These are phyloP conservation scores for Bothriochloa decipiens DNA, from an alignment of 176 grass and related monocot species.

Conservation along the genomic window DNA sequence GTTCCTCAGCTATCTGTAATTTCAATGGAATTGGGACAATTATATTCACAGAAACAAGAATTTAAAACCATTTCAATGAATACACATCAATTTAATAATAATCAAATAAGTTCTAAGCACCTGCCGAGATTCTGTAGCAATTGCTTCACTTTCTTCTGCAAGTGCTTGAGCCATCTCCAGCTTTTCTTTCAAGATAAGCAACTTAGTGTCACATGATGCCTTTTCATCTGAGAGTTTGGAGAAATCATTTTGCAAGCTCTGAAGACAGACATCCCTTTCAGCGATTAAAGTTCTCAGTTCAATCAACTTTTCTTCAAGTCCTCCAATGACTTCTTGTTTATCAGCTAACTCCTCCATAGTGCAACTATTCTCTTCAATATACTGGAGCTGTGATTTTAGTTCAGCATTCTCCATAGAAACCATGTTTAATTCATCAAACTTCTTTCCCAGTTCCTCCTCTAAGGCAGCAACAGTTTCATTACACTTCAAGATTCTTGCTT, in stretches of 20 bases:
- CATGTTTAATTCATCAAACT: slow-evolving; percentile 46
- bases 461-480: slow-evolving; percentile 56
- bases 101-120: slow-evolving; percentile 47
- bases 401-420: slow-evolving; percentile 61
- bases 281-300: slow-evolving; percentile 45
- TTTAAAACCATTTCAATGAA: neutral
- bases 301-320: slow-evolving; percentile 68
- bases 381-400: slow-evolving; percentile 62
- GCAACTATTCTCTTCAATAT: slow-evolving; percentile 43
- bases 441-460: slow-evolving; percentile 63
- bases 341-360: slow-evolving; percentile 59
- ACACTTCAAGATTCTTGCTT: slow-evolving; percentile 55
- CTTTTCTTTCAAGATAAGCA: slow-evolving; percentile 68
- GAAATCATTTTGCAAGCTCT: slow-evolving; percentile 57
- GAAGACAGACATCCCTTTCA: slow-evolving; percentile 29
- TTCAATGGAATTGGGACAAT: slow-evolving; percentile 17
- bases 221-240: slow-evolving; percentile 59
- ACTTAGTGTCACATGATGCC: slow-evolving; percentile 47
- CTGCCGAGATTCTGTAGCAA: slow-evolving; percentile 84
- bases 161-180: slow-evolving; percentile 76
- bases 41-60: slow-evolving; percentile 18
- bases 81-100: slow-evolving; percentile 7
- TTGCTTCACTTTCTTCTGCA: slow-evolving; percentile 89
- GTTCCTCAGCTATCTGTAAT: slow-evolving; percentile 79
- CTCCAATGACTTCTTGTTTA: slow-evolving; percentile 45